These are phyloP conservation scores for Metarhizium rileyi DNA, from an alignment of 2,329 filamentous ascomycete genomes.

Conservation along the genomic window DNA sequence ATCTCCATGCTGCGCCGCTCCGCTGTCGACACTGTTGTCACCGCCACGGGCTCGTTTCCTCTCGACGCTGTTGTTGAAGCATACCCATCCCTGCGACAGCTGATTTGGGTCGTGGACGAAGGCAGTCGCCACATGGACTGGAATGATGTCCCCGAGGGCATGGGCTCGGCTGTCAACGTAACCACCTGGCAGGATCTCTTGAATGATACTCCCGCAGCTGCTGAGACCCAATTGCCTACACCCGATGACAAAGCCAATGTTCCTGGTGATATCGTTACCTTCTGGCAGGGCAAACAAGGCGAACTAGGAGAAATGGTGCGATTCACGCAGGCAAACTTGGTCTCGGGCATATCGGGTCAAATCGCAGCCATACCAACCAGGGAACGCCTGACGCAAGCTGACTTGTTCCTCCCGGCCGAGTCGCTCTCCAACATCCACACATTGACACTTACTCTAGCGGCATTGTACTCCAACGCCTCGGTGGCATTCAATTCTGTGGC, in stretches of 20 bases:
- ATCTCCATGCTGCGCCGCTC: slow-evolving; percentile 63
- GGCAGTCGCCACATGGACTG: slow-evolving; percentile 91
- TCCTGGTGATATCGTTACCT: slow-evolving; percentile 50
- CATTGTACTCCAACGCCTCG: slow-evolving; percentile 75
- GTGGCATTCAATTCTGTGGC: slow-evolving; percentile 85
- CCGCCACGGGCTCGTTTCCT: slow-evolving; percentile 77
- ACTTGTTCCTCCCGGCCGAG: slow-evolving; percentile 79
- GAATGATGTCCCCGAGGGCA: slow-evolving; percentile 75
- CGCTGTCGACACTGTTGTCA: slow-evolving; percentile 72
- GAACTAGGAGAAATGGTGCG: slow-evolving; percentile 61
- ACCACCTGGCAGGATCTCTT: slow-evolving; percentile 91
- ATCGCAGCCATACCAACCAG: slow-evolving; percentile 64
- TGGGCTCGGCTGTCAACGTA: slow-evolving; percentile 65
- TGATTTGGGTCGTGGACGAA: slow-evolving; percentile 89
- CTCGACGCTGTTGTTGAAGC: slow-evolving; percentile 61
- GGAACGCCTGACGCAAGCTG: slow-evolving; percentile 63
- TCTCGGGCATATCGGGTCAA: slow-evolving; percentile 74
- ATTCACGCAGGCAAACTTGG: slow-evolving; percentile 75
- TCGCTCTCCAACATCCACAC: slow-evolving; percentile 72
- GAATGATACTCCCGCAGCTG: slow-evolving; percentile 52
- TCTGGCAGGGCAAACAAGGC: slow-evolving; percentile 50
- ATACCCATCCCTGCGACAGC: slow-evolving; percentile 61
- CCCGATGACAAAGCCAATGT: slow-evolving; percentile 40
- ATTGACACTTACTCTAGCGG: slow-evolving; percentile 68
- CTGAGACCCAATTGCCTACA: slow-evolving; percentile 54